Evolutionary conservation across 192 early-diverging fungal species (phyloP), one percentile per base, ranked within the genome.

Genomic region (Umbelopsis sp.): DNA sequence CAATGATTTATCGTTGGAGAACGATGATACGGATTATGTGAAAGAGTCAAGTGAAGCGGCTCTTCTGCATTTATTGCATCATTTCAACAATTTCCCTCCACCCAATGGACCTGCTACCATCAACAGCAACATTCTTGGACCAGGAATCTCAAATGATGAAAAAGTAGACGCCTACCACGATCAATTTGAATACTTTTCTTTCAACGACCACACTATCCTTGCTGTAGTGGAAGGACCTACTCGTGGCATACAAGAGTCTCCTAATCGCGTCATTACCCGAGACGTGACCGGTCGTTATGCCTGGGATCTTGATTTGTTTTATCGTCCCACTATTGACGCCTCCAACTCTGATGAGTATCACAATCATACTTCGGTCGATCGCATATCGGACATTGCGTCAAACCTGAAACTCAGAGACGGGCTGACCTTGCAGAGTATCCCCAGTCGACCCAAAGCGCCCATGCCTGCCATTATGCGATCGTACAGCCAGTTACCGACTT

Each of bases 211-310:
- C 18, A 86, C 90, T 4, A 73, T 95, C 53, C 78, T 95, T 47
- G 88, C 91, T 1, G 72, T 92, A 46, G 79, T 91, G 35, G 93
- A 94, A 73, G 71, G 90, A 35, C 85, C 85, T 2, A 76, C 27
- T 25, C 25, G 55, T 16, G 1, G 27, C 10, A 30, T 35, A 11
- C 8, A 22, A 5, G 55, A 61, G 27, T 61, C 55, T 18, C 9
- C 30, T 13, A 61, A 61, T 6, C 81, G 92, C 22, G 71, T 93
- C 18, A 84, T 92, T 27, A 74, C 94, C 30, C 83, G 94, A 49
- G 88, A 95, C 69, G 80, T 89, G 49, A 91, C 91, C 12, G 94
- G 94, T 4, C 83, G 90, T 22, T 95, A 93, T 78, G 80, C 84
- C 3, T 96, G 94, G 94, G 93, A 96, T 67, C 81, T 61, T 25